These are phyloP conservation scores for Musa beccarii DNA, from an alignment of 176 grass and related monocot species.

Conservation along the genomic window DNA sequence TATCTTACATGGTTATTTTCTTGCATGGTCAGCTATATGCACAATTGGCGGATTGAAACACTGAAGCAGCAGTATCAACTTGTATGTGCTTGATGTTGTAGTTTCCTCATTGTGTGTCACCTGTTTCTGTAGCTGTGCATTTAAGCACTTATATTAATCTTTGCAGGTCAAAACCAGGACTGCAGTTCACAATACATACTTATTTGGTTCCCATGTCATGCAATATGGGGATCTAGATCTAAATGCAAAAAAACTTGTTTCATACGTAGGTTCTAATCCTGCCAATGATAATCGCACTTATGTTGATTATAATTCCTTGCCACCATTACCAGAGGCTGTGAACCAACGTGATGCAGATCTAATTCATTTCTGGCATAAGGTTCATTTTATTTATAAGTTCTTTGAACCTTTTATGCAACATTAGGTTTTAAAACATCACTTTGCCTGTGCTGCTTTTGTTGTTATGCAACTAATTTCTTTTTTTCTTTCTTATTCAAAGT, in stretches of 20 bases:
- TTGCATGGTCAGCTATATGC: conserved; percentile 50
- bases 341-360: conserved; percentile 90
- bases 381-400: not conserved
- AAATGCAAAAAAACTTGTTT: conserved; percentile 38
- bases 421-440: not conserved
- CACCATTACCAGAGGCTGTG: conserved; percentile 25
- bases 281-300: conserved; percentile 51
- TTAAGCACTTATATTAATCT: conserved; percentile 20
- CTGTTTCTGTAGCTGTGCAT: not conserved
- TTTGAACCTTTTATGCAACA: no score
- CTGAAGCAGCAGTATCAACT: conserved; percentile 75
- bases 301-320: conserved; percentile 49
- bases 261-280: conserved; percentile 79
- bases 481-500: conserved; percentile 28
- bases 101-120: not conserved
- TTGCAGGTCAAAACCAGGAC: conserved; percentile 73
- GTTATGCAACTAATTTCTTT: conserved; percentile 11
- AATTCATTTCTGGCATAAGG: conserved; percentile 90
- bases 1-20: no score
- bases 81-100: conserved; percentile 22
- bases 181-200: conserved; percentile 39
- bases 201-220: conserved; percentile 86
- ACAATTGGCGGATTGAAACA: conserved; percentile 78
- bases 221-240: conserved; percentile 73
- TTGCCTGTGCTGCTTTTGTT: not conserved